Base-by-base conservation (phyloP, 768 basidiomycete species). In the Boletus reticuloceps region DNA sequence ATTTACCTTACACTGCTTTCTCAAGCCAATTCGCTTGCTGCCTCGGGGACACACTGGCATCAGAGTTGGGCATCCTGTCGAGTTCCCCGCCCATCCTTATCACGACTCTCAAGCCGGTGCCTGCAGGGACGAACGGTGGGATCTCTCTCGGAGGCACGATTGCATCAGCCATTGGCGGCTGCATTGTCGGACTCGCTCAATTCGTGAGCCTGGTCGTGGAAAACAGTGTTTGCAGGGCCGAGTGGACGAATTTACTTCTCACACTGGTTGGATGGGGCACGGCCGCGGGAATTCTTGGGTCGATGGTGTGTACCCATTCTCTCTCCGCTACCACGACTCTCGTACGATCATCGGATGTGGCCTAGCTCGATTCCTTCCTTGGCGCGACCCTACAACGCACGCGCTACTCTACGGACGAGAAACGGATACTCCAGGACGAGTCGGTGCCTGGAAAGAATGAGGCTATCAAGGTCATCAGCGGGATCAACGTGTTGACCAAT, bases 81-180 rank as follows among this genome's bases (percentile, higher is more conserved):
- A 68, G 67, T 37, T 75, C 80, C 14, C 78, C 78, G 4, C 91
- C 95, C 34, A 66, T 85, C 45, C 81, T 96, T 34, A 81, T 97
- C 61, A 95, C 93, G 6, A 94, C 89, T 5, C 70, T 88, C 50
- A 80, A 79, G 59, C 60, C 72, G 1, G 91, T 94, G 0, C 94
- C 94, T 2, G 85, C 87, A 2, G 95, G 95, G 4, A 97, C 95
- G 11, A 97, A 98, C 63, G 95, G 95, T 4, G 95, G 81, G 1
- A 81, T 97, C 55, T 89, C 91, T 6, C 53, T 80, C 3, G 79
- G 82, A 41, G 95, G 95, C 16, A 90, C 91, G 3, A 60, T 82
- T 16, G 85, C 86, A 9, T 92, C 90, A 1, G 71, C 86, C 14
- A 68, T 77, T 1, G 95, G 95, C 1, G 95, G 95, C 1, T 64